Evolutionary conservation across 2,329 filamentous ascomycete species (phyloP).

Genomic region (Sporothrix mexicana): DNA sequence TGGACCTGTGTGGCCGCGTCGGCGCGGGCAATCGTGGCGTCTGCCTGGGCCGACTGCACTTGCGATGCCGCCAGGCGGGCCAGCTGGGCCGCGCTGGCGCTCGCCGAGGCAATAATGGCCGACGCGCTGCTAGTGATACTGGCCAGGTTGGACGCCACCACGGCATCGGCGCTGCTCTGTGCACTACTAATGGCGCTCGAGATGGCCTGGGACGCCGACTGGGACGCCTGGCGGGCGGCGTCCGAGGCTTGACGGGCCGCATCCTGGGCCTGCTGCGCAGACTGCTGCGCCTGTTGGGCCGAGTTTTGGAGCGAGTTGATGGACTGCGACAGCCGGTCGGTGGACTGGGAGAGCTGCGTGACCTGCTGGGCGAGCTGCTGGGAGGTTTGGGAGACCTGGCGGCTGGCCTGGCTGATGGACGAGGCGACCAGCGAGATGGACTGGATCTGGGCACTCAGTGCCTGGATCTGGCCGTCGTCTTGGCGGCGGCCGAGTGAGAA

Average conservation of each 20-base stretch:
- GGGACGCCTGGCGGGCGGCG: constrained; percentile 40
- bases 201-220: constrained; percentile 42
- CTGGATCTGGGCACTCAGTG: constrained; percentile 42
- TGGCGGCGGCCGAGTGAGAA: constrained; percentile 38
- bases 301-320: constrained; percentile 40
- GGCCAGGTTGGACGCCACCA: constrained; percentile 41
- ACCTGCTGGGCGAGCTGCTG: constrained; percentile 44
- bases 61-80: constrained; percentile 41
- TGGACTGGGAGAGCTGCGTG: constrained; percentile 43
- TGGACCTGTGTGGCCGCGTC: constrained; percentile 44
- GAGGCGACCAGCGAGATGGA: constrained; percentile 44
- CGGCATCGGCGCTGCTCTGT: constrained; percentile 42
- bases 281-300: constrained; percentile 40
- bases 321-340: constrained; percentile 44
- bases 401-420: constrained; percentile 42
- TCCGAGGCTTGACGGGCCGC: constrained; percentile 36
- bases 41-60: constrained; percentile 43
- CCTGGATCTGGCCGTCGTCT: constrained; percentile 40
- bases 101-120: constrained; percentile 40
- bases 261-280: constrained; percentile 39
- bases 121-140: constrained; percentile 42
- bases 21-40: constrained; percentile 43
- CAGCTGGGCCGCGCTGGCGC: constrained; percentile 28
- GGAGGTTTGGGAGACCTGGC: constrained; percentile 44
- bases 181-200: constrained; percentile 39